Evolutionary conservation across 306 rosid species (phyloP), one percentile per base, ranked within the genome.

Genomic region (Cyclanthera cordifolia): DNA sequence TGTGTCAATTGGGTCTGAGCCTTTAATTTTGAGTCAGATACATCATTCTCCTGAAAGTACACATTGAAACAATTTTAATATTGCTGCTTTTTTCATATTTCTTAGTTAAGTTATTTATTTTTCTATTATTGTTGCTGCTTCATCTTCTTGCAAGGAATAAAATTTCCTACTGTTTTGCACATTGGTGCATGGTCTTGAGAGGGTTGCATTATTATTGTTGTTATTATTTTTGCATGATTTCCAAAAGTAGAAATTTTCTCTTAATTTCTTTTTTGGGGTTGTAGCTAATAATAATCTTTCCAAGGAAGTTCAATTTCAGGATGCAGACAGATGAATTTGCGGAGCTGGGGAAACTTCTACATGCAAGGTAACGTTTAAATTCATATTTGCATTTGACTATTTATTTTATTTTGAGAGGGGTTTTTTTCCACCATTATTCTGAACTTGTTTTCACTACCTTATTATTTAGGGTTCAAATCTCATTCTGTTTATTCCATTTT

Each of bases 31-130:
- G 82, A 94, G 91, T 91, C 95, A 96, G 97, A 88, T 94, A 90
- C 99, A 90, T 90, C 91, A 90, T 94, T 94, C 97, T 85, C 94
- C 99, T 86, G 99, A 94, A 94, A 94, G 97, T 94, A 94, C 99
- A 94, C 97, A 85, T 94, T 94, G 96, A 94, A 95, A 94, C 99
- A 90, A 82, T 94, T 87, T 89, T 87, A 86, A 76, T 85, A 87
- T 57, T 75, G 28, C 76, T 55, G 55, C 74, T 28, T 70, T 45
- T 45, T 72, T 37, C 43, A 77, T 75, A 76, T 80, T 80, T 77
- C 69, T 12, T 72, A 56, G 52, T 63, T 45, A 65, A 45, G 70
- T 45, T 65, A 43, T 69, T 65, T 32, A 32, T 68, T 30, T 68
- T 50, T 52, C 56, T 16, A 52, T 61, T 69, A 57, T 25, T 59